A percentile compares a stretch with the other conserved stretches of the same genome.
Evolutionary conservation across 1,139 yeast species (phyloP).

Genomic region (Protomyces pachydermus): DNA sequence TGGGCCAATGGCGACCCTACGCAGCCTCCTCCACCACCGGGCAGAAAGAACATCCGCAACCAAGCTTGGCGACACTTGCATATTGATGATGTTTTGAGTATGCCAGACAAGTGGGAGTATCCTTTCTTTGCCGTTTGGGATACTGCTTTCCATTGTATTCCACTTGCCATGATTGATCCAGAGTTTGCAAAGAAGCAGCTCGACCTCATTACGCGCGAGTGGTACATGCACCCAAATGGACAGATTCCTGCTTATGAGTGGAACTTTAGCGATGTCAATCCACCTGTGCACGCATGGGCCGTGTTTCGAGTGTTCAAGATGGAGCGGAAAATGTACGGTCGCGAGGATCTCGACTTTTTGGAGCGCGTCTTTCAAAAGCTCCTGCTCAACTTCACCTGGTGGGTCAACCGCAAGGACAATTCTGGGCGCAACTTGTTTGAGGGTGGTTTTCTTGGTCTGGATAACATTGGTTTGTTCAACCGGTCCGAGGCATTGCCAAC

Average conservation of each 20-base stretch:
- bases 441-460: conserved; percentile 92
- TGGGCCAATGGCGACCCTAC: conserved; percentile 89
- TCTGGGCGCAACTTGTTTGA: conserved; percentile 89
- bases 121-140: conserved; percentile 99
- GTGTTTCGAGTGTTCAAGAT: conserved; percentile 84
- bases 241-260: conserved; percentile 97
- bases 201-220: conserved; percentile 81
- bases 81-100: conserved; percentile 79
- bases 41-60: conserved; percentile 79
- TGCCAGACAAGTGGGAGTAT: conserved; percentile 97
- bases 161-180: conserved; percentile 92
- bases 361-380: conserved; percentile 90
- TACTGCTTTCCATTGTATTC: conserved; percentile 92
- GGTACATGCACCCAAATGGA: conserved; percentile 99
- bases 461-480: conserved; percentile 89
- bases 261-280: conserved; percentile 94
- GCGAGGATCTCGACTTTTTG: conserved; percentile 75
- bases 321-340: conserved; percentile 80
- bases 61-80: conserved; percentile 86
- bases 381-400: conserved; percentile 89
- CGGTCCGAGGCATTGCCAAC: conserved; percentile 93
- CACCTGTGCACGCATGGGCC: conserved; percentile 98
- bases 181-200: conserved; percentile 88
- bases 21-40: conserved; percentile 67
- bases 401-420: conserved; percentile 91